Evolutionary conservation across 768 basidiomycete species (phyloP).

Genomic region (Naematelia aurantialba): DNA sequence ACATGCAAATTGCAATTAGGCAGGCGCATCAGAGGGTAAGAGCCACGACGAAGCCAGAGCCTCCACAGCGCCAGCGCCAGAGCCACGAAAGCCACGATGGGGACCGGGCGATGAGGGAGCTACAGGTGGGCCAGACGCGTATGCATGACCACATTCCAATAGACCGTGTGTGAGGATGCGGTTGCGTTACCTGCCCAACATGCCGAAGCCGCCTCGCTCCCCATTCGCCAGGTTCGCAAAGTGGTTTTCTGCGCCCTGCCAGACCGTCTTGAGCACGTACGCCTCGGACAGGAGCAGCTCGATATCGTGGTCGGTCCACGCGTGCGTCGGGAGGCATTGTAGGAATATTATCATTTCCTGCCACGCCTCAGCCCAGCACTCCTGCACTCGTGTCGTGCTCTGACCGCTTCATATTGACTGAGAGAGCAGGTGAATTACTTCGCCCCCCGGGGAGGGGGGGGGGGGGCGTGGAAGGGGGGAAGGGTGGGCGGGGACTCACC

Average conservation of each 20-base stretch:
- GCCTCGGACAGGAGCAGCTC: slow-evolving; percentile 93
- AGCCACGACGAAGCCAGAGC: too few species aligned
- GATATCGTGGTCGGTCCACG: slow-evolving; percentile 93
- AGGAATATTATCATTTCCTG: slow-evolving; percentile 99
- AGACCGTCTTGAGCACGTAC: slow-evolving; percentile 61
- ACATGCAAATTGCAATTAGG: too few species aligned
- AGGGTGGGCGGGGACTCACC: slow-evolving; percentile 54
- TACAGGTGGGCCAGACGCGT: too few species aligned
- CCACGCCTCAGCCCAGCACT: not conserved
- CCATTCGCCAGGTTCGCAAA: slow-evolving; percentile 39
- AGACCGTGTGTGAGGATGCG: not conserved
- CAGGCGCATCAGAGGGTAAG: too few species aligned
- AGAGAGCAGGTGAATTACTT: too few species aligned
- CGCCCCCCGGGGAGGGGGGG: too few species aligned
- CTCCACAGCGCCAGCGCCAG: too few species aligned
- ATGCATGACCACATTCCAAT: not conserved
- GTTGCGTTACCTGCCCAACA: slow-evolving; percentile 30
- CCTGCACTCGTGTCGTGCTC: too few species aligned
- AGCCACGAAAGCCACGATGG: too few species aligned
- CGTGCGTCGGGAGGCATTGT: slow-evolving; percentile 57
- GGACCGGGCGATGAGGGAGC: too few species aligned
- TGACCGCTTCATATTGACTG: slow-evolving; percentile 1
- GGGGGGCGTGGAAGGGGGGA: not conserved
- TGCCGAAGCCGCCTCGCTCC: slow-evolving; percentile 31
- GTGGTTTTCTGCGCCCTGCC: slow-evolving; percentile 51